Evolutionary conservation across 2,329 filamentous ascomycete genomes (phyloP).

Genomic region (Colletotrichum endophyticum): DNA sequence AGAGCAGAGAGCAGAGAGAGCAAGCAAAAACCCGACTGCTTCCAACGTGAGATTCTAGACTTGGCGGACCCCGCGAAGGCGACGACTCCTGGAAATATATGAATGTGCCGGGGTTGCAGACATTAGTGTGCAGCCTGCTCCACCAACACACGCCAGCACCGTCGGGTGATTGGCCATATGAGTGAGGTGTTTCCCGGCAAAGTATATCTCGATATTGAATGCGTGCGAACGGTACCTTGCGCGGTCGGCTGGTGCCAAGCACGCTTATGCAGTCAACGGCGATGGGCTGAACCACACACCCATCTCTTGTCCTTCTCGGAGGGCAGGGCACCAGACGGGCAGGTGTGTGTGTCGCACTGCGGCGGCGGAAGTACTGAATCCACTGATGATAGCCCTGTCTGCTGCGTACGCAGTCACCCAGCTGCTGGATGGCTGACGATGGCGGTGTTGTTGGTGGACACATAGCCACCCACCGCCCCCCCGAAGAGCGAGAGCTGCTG

Average conservation of each 20-base stretch:
- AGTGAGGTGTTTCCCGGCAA: not conserved
- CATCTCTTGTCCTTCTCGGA: not conserved
- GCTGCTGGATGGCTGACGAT: not conserved
- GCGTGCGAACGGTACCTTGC: not conserved
- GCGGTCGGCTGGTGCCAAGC: not conserved
- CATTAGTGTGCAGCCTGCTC: not conserved
- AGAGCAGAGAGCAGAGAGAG: not conserved
- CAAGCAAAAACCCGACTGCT: not conserved
- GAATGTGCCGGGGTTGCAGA: not conserved
- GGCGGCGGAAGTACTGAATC: not conserved
- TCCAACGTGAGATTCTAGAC: conserved; percentile 15
- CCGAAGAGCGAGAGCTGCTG: not conserved
- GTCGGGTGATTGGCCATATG: not conserved
- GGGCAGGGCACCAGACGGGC: not conserved
- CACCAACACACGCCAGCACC: not conserved
- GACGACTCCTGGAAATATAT: conserved; percentile 16
- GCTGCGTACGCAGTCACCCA: not conserved
- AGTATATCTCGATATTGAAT: not conserved
- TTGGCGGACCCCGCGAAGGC: conserved; percentile 12
- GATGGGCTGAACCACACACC: conserved; percentile 1
- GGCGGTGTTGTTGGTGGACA: not conserved
- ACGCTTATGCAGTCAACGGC: not conserved
- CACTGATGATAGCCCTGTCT: not conserved
- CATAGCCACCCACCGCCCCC: not conserved
- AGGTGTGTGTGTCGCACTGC: not conserved